phyloP scores from a whole-genome alignment of 805 yeast genomes.

The Metschnikowia vanudenii region DNA sequence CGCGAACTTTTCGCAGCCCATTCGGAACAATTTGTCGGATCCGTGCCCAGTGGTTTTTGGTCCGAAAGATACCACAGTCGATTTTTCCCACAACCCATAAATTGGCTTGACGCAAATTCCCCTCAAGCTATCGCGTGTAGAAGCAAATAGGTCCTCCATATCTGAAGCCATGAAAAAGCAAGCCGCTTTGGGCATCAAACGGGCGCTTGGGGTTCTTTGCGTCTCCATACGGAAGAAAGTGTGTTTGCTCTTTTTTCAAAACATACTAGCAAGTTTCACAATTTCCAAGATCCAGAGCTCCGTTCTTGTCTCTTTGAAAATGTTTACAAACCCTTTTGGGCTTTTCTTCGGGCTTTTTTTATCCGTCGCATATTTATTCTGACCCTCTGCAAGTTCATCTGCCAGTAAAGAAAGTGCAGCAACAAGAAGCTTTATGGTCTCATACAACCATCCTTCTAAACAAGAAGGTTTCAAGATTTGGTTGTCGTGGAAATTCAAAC shows the following conservation, averaged over 20 bases:
- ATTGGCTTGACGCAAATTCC: background rate
- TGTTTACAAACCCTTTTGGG: background rate
- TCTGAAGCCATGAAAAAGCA: background rate
- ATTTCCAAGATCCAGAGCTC: constrained; percentile 1
- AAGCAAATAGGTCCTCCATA: constrained; percentile 1
- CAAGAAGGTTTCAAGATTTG: background rate
- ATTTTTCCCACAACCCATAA: background rate
- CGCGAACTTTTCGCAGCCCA: background rate
- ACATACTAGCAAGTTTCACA: constrained; percentile 3
- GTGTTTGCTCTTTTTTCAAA: background rate
- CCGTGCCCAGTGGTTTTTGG: background rate
- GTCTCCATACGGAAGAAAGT: constrained; percentile 2
- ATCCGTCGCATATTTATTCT: background rate
- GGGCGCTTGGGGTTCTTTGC: background rate
- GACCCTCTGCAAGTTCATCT: background rate
- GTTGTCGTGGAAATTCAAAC: background rate
- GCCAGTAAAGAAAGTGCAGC: background rate
- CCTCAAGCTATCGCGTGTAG: background rate
- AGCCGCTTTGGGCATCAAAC: background rate
- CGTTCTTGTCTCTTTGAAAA: background rate
- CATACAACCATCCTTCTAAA: background rate
- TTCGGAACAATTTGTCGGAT: background rate
- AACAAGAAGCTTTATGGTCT: background rate
- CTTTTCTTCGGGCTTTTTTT: background rate
- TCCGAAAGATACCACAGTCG: background rate